Evolutionary conservation across 2,329 filamentous ascomycete species (phyloP), one percentile per base, ranked within the genome.

Genomic region (Leptosphaerulina australis): DNA sequence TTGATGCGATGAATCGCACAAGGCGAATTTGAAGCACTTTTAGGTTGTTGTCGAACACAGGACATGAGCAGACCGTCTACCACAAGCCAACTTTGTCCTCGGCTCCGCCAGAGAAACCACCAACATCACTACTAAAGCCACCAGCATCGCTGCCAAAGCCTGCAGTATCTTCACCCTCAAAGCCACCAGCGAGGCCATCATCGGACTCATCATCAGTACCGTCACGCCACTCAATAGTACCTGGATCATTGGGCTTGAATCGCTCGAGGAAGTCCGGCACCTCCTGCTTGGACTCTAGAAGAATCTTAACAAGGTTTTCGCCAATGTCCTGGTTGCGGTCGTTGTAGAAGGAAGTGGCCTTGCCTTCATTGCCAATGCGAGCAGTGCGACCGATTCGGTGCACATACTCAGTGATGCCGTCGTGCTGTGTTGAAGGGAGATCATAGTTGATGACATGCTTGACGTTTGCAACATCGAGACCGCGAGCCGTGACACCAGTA

Each of bases 381-480:
- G 90, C 94, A 60, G 94, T 99, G 53, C 94, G 92, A 55, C 94
- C 94, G 68, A 97, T 97, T 10, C 94, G 90, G 68, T 99, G 94
- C 20, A 88, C 86, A 63, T 97, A 99, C 70, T 97, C 94, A 38
- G 90, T 86, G 47, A 97, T 96, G 2, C 92, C 93, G n/a, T 91
- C 91, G 61, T 93, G 82, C 0, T 84, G 78, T 33, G 79, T 75
- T 4, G 80, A 85, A 0, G 93, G 93, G 1, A 97, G 78, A 54
- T 97, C 92, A 62, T 86, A 97, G 75, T 99, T 97, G 80, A 99
- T 87, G 53, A 99, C 88, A 58, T 96, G 91, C 77, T 87, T 85
- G 5, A 97, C 87, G 58, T 94, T 91, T 50, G 84, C 84, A 26
- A 97, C 87, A 62, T 97, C 92, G 25, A 97, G 86, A 5, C 94